phyloP scores from a whole-genome alignment of 2,329 filamentous ascomycete genomes.

The Leptographium radiaticola region DNA sequence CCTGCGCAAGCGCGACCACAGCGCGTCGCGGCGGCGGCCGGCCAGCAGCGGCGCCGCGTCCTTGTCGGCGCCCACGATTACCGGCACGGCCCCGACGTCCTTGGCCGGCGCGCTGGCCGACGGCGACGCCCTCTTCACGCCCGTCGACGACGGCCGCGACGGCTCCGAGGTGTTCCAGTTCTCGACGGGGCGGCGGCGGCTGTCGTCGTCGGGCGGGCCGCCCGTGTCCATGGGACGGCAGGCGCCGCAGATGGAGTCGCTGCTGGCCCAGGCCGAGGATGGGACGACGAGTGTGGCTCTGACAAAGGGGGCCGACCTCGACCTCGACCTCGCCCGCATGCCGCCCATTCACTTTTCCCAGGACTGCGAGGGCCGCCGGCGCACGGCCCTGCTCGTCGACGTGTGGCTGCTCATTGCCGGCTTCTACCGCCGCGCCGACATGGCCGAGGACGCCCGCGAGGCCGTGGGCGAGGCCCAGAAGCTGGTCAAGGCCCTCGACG shows the following conservation, averaged over 20 bases:
- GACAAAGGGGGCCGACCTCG: no score
- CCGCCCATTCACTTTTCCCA: slow-evolving; percentile 42
- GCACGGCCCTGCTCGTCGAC: slow-evolving; percentile 48
- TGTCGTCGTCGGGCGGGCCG: slow-evolving; percentile 21
- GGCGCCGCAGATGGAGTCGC: slow-evolving; percentile 31
- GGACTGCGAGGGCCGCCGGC: slow-evolving; percentile 36
- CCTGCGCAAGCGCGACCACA: slow-evolving; percentile 39
- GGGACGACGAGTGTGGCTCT: no score
- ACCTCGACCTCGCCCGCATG: slow-evolving; percentile 24
- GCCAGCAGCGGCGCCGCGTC: slow-evolving; percentile 28
- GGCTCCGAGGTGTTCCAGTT: slow-evolving; percentile 30
- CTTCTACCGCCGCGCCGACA: slow-evolving; percentile 70
- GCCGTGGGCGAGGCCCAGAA: slow-evolving; percentile 73
- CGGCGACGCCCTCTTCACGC: slow-evolving; percentile 37
- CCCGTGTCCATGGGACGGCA: slow-evolving; percentile 28
- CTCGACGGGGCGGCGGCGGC: slow-evolving; percentile 23
- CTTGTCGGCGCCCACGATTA: slow-evolving; percentile 16
- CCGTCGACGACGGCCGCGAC: slow-evolving; percentile 25
- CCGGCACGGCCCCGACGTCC: background rate
- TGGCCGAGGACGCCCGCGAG: slow-evolving; percentile 67
- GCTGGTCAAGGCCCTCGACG: slow-evolving; percentile 58
- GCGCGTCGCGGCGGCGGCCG: slow-evolving; percentile 31
- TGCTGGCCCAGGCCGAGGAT: no score
- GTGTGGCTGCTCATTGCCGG: slow-evolving; percentile 87
- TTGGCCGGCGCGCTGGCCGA: slow-evolving; percentile 26